Conservation (phyloP, 225 moss, liverwort and hornwort species). For the Physcomitrium patens region DNA sequence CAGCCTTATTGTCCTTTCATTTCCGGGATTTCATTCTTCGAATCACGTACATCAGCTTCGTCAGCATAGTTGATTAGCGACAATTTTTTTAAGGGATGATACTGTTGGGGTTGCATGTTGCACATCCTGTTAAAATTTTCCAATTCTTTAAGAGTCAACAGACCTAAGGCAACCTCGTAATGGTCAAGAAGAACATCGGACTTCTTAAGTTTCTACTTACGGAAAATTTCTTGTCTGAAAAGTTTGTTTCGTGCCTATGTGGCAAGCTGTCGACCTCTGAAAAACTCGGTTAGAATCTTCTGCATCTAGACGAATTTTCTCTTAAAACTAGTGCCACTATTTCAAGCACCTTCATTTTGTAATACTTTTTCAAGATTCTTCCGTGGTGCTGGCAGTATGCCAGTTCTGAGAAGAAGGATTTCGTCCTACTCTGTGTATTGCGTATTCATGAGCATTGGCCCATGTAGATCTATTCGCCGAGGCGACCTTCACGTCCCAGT, state of each 20-base stretch:
- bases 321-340: too few species aligned
- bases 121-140: not conserved
- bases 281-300: too few species aligned
- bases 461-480: not conserved
- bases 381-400: too few species aligned
- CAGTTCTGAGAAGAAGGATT: too few species aligned
- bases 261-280: too few species aligned
- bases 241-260: not conserved
- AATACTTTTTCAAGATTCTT: too few species aligned
- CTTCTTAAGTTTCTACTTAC: not conserved
- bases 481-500: not conserved
- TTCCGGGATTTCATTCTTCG: constrained; percentile 1
- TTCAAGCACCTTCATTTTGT: too few species aligned
- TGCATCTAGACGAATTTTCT: too few species aligned
- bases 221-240: not conserved
- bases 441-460: not conserved
- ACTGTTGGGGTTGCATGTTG: not conserved
- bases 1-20: constrained; percentile 7
- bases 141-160: constrained; percentile 13
- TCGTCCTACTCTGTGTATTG: constrained; percentile 8
- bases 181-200: constrained; percentile 10
- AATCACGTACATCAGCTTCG: not conserved
- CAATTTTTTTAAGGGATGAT: not conserved
- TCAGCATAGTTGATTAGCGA: not conserved
- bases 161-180: not conserved